Base-by-base conservation (phyloP, 768 basidiomycete genomes). In the Coprinopsis cinerea region DNA sequence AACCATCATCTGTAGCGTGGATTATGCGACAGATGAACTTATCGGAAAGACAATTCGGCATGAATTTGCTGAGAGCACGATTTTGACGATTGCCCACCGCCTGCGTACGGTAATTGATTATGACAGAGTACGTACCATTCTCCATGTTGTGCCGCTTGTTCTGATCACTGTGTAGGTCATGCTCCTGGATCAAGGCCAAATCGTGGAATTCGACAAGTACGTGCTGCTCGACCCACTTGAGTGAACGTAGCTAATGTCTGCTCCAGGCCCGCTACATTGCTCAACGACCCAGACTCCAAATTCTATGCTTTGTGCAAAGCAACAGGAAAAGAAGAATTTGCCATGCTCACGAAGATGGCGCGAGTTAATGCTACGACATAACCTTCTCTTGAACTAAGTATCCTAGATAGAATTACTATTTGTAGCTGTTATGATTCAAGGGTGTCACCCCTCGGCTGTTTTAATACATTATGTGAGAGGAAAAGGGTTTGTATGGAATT, bases 21-120 rank as follows among this genome's bases (percentile, higher is more conserved):
- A 90, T 61, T 88, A 92, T 62, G 88, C 88, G 18, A 92, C 92
- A 0, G 91, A 94, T 61, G 89, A 92, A 59, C 73, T 92, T 2
- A 93, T 90, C 56, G 75, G 84, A 30, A 85, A 85, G 60, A 88
- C 87, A 2, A 90, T 90, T 37, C 68, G 85, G 69, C 79, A 82
- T 2, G 83, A 85, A 67, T 92, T 92, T 53, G 81, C 85, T 3
- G 76, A 83, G 3, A 88, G 85, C 59, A 92, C 90, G 0, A 88
- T 92, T 48, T 67, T 92, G 18, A 92, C 90, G 0, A 90, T 92
- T 47, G 90, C 89, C 17, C 90, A 92, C 65, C 79, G 85, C 5
- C 68, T 88, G 48, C 76, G 83, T 9, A 87, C 85, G 1, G 83
- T 88, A 40, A 88, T 92, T 51, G 88, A 92, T 58, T 92, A 90